Base-by-base conservation (phyloP, 1,284 basidiomycete species). In the Leucoagaricus sp. region DNA sequence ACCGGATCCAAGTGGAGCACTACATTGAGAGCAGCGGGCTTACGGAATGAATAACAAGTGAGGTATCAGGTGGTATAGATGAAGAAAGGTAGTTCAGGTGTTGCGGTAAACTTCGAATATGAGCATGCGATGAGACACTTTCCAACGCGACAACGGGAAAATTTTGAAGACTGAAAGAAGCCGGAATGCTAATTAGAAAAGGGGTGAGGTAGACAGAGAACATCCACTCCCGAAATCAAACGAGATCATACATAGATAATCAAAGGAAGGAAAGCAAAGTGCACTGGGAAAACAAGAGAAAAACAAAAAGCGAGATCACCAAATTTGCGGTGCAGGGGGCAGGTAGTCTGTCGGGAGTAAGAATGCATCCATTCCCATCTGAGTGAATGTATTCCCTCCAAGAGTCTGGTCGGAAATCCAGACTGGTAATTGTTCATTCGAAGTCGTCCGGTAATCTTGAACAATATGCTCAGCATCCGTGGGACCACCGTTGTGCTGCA, bases 351-450 rank as follows among this genome's bases (percentile, higher is more conserved):
- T 72, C 15, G 91, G 91, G 42, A 93, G 76, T 52, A 93, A 75
- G 72, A 91, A 92, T 13, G 90, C 89, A 65, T 93, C 87, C 75
- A 93, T 89, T 57, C 91, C 90, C 64, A 87, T 81, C 68, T 91
- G 89, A 23, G 84, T 80, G 69, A 92, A 87, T 5, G 84, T 81
- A 60, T 75, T 81, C 51, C 89, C 89, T 41, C 89, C 89, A 1
- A 92, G 72, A 59, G 81, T 89, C 68, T 89, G 86, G 67, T 92
- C 90, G 36, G 89, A 88, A 44, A 91, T 83, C 89, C 89, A 92
- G 23, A 91, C 84, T 23, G 89, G 89, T 12, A 91, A 75, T 64
- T 90, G 87, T 64, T 90, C 88, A 58, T 77, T 86, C 8, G 86
- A 74, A 26, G 85, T 85, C 66, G 78, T 78, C 68, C 87, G 86